Percentiles rank a stretch among this genome's conserved stretches.
Evolutionary conservation across 2,329 filamentous ascomycete genomes (phyloP).

Genomic region (Talaromyces islandicus): DNA sequence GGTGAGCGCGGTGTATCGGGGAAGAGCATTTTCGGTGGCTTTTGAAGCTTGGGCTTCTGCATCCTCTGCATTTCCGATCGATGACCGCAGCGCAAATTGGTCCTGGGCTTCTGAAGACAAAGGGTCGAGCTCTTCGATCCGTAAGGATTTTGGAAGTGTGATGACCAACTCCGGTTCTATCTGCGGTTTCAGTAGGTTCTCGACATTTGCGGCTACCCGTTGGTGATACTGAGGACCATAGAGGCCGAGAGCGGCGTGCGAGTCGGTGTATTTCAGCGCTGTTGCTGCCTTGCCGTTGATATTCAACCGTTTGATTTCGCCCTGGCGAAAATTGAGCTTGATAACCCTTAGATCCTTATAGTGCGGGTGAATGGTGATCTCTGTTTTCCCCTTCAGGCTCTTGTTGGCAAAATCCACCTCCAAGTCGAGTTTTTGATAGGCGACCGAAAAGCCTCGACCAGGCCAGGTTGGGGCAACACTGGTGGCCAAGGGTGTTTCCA

Average conservation of each 20-base stretch:
- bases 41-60: conserved; percentile 32
- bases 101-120: conserved; percentile 45
- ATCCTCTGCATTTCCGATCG: conserved; percentile 29
- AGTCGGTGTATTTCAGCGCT: conserved; percentile 32
- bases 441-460: conserved; percentile 50
- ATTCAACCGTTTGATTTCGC: conserved; percentile 49
- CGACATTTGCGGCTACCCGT: conserved; percentile 63
- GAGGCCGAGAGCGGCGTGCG: conserved; percentile 44
- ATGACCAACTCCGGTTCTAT: conserved; percentile 55
- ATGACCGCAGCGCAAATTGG: conserved; percentile 38
- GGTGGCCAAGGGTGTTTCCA: conserved; percentile 23
- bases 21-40: conserved; percentile 32
- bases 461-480: conserved; percentile 21
- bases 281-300: conserved; percentile 38
- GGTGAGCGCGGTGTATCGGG: conserved; percentile 54
- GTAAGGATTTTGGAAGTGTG: conserved; percentile 53
- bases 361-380: conserved; percentile 70
- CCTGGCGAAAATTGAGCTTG: conserved; percentile 58
- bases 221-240: conserved; percentile 68
- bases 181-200: conserved; percentile 49
- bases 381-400: conserved; percentile 69
- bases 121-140: conserved; percentile 56
- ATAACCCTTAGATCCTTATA: conserved; percentile 50
- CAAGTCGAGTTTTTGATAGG: conserved; percentile 81
- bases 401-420: conserved; percentile 80